Percentiles rank a stretch among this genome's conserved stretches.
phyloP scores from a whole-genome alignment of 345 rosid species.

The Eucalyptus lansdowneana region DNA sequence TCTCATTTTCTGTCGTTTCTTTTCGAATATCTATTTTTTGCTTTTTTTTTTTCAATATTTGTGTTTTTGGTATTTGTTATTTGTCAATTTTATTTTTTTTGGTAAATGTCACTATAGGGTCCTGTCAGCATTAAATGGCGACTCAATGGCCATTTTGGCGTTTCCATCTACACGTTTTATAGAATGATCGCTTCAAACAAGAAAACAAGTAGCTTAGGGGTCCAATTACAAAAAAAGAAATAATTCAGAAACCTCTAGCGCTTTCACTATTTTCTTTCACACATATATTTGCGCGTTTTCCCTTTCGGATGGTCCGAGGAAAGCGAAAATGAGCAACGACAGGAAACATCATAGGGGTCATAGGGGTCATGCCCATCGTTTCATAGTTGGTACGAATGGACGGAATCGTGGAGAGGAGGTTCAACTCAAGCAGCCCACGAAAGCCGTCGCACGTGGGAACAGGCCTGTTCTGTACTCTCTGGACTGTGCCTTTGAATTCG shows the following conservation, averaged over 20 bases:
- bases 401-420: background rate
- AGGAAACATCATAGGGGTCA: background rate
- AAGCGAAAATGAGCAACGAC: background rate
- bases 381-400: background rate
- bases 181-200: background rate
- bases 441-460: background rate
- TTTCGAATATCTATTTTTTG: background rate
- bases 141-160: background rate
- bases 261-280: background rate
- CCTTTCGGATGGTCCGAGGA: background rate
- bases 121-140: background rate
- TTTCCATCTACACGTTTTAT: background rate
- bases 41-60: background rate
- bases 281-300: background rate
- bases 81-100: background rate
- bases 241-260: background rate
- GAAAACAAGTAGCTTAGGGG: background rate
- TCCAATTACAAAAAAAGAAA: background rate
- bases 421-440: background rate
- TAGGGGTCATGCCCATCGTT: background rate
- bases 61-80: background rate
- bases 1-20: rapidly evolving
- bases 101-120: background rate
- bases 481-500: background rate
- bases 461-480: background rate